phyloP scores from a whole-genome alignment of 768 basidiomycete species.

The Serpula lacrymans region DNA sequence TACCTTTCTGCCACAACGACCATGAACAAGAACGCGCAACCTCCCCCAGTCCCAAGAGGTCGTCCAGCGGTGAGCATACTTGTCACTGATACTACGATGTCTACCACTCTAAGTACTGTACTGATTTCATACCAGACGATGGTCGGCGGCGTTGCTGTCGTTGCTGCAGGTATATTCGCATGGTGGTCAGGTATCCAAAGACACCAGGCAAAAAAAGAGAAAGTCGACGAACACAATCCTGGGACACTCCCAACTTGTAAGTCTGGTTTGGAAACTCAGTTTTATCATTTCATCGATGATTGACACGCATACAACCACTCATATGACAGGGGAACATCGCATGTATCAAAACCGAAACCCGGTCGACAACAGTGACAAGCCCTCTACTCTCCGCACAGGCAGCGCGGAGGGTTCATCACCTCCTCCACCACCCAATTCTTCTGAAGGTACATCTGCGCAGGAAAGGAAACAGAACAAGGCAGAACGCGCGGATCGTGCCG shows the following conservation, averaged over 20 bases:
- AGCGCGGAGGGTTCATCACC: not conserved
- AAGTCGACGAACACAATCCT: constrained; percentile 1
- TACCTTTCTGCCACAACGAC: no score
- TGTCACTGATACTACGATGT: no score
- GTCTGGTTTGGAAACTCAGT: no score
- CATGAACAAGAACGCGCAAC: no score
- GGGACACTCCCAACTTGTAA: constrained; percentile 17
- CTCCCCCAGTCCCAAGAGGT: no score
- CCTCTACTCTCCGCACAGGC: constrained; percentile 5
- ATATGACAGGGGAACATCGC: constrained; percentile 22
- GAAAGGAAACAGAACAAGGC: not conserved
- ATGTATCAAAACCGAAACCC: constrained; percentile 19
- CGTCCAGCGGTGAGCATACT: no score
- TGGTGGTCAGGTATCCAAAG: constrained; percentile 19
- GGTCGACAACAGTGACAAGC: constrained; percentile 14
- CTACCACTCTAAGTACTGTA: no score
- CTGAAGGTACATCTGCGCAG: not conserved
- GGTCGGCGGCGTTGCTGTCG: constrained; percentile 18
- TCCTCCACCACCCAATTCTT: not conserved
- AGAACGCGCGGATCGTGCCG: not conserved
- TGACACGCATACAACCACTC: not conserved
- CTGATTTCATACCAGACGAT: no score
- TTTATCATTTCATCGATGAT: not conserved
- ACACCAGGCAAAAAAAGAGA: constrained; percentile 17
- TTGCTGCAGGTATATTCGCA: constrained; percentile 15